A percentile compares a stretch with the other conserved stretches of the same genome.
phyloP scores from a whole-genome alignment of 2,329 filamentous ascomycete species.

The Fusarium cyanostomum region DNA sequence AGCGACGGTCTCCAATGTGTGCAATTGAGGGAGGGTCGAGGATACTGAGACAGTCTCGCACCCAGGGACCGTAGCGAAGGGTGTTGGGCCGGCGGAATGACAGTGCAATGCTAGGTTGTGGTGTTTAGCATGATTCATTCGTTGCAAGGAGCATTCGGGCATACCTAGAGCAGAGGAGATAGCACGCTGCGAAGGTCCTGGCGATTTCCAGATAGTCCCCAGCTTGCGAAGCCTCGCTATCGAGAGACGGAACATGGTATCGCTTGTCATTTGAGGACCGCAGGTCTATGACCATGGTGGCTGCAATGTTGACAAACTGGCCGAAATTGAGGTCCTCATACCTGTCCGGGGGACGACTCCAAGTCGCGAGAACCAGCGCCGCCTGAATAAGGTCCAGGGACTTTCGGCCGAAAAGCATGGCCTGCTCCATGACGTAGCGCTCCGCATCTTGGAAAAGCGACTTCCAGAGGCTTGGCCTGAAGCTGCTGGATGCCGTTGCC shows the following conservation, averaged over 20 bases:
- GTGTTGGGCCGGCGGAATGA: conserved; percentile 10
- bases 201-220: conserved; percentile 3
- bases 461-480: conserved; percentile 12
- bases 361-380: conserved; percentile 20
- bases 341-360: conserved; percentile 21
- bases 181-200: conserved; percentile 12
- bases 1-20: conserved; percentile 1
- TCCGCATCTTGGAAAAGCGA: conserved; percentile 20
- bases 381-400: conserved; percentile 31
- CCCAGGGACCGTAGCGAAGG: conserved; percentile 17
- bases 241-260: not conserved
- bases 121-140: not conserved
- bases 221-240: not conserved
- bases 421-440: conserved; percentile 20
- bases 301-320: conserved; percentile 28
- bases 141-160: not conserved
- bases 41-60: not conserved
- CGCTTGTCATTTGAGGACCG: conserved; percentile 20
- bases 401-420: conserved; percentile 18
- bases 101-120: conserved; percentile 6
- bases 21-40: not conserved
- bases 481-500: conserved; percentile 6
- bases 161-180: conserved; percentile 21
- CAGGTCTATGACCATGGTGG: conserved; percentile 28
- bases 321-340: conserved; percentile 30